phyloP scores from a whole-genome alignment of 208 protist genomes.

The Leishmania tarentolae region DNA sequence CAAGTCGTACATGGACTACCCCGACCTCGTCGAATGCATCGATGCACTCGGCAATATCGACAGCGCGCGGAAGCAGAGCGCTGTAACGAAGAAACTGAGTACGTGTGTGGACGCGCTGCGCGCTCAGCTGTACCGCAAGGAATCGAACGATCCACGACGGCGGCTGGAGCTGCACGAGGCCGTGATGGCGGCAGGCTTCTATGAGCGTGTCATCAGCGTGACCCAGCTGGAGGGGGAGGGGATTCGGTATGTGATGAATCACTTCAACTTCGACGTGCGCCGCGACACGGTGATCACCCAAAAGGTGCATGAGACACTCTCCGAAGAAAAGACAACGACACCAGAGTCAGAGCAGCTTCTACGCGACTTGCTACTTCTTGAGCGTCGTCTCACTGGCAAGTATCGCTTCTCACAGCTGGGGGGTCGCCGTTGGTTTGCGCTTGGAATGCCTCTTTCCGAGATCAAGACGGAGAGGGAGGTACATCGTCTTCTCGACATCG shows the following conservation, averaged over 20 bases:
- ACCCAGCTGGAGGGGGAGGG: conserved; percentile 76
- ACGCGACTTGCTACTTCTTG: conserved; percentile 73
- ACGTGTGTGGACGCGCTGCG: conserved; percentile 57
- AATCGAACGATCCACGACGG: conserved; percentile 51
- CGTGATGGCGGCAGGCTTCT: conserved; percentile 91
- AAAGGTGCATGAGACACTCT: conserved; percentile 64
- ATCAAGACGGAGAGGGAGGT: conserved; percentile 80
- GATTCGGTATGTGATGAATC: conserved; percentile 83
- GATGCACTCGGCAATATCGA: conserved; percentile 39
- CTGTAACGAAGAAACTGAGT: conserved; percentile 42
- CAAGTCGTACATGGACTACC: conserved; percentile 39
- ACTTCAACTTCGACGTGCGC: conserved; percentile 92
- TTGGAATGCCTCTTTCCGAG: conserved; percentile 75
- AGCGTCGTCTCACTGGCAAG: conserved; percentile 79
- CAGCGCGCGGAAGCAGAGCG: conserved; percentile 41
- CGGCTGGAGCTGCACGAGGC: conserved; percentile 85
- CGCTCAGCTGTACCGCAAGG: conserved; percentile 64
- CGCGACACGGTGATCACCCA: conserved; percentile 81
- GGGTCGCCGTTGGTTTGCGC: conserved; percentile 78
- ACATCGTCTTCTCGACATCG: conserved; percentile 69
- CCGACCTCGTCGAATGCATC: conserved; percentile 42
- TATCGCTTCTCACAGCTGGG: conserved; percentile 74
- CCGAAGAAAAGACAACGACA: conserved; percentile 49
- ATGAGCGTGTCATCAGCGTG: conserved; percentile 58
- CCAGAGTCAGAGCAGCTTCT: conserved; percentile 80